A percentile compares a stretch with the other conserved stretches of the same genome.
These are phyloP conservation scores for Ogataea polymorpha DNA, from an alignment of 805 yeast species.

Conservation along the genomic window DNA sequence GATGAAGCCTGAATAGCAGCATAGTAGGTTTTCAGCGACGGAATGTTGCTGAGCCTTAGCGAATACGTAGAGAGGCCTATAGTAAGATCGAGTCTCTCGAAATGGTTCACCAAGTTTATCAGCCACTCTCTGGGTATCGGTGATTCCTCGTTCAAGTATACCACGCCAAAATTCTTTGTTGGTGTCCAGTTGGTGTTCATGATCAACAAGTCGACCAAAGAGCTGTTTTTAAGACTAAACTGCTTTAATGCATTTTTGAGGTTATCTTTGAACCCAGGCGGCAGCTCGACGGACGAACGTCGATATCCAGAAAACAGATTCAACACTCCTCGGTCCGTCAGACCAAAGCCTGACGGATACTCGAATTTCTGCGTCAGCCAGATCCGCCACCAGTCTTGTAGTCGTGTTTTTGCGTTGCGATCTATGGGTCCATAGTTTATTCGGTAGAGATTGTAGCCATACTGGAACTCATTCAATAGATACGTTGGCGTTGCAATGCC, in stretches of 20 bases:
- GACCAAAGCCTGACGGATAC: constrained; percentile 21
- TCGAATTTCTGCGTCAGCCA: constrained; percentile 35
- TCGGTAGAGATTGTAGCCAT: constrained; percentile 34
- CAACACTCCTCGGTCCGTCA: constrained; percentile 35
- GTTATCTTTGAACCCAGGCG: constrained; percentile 31
- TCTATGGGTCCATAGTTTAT: constrained; percentile 33
- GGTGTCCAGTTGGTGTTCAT: constrained; percentile 32
- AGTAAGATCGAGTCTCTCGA: constrained; percentile 26
- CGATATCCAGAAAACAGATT: constrained; percentile 30
- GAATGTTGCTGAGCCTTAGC: constrained; percentile 25
- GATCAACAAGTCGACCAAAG: constrained; percentile 22
- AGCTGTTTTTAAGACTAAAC: constrained; percentile 9
- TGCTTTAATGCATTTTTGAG: constrained; percentile 19
- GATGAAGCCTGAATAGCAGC: constrained; percentile 20
- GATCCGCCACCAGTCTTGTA: constrained; percentile 35
- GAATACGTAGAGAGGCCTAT: constrained; percentile 28
- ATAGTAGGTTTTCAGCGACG: constrained; percentile 23
- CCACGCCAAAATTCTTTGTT: constrained; percentile 31
- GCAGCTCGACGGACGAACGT: constrained; percentile 29
- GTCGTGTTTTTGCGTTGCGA: constrained; percentile 6
- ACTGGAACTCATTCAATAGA: constrained; percentile 26
- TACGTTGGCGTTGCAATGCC: constrained; percentile 36
- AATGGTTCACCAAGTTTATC: constrained; percentile 18
- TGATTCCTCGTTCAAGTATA: constrained; percentile 23
- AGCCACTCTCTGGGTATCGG: constrained; percentile 22